Evolutionary conservation across 1,284 basidiomycete genomes (phyloP), one percentile per base, ranked within the genome.

Genomic region (Coniferiporia sulphurascens): DNA sequence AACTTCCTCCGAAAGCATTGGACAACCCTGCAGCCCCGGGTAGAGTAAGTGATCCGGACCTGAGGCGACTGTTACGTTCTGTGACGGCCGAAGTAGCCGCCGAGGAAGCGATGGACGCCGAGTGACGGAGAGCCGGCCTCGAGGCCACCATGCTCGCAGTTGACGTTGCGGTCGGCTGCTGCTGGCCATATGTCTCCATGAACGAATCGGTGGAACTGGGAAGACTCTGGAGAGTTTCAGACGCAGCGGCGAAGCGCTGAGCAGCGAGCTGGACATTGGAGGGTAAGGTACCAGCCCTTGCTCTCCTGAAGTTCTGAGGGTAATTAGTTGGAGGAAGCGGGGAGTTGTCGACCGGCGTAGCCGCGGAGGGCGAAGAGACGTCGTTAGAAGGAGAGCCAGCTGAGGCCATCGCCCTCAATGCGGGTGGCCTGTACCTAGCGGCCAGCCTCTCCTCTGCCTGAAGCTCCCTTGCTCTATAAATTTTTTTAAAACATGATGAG

Each of bases 41-140:
- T 38, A 91, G 76, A 10, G 90, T 93, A 52, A 95, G 80, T 22
- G 93, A 96, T 34, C 94, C 95, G 22, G 93, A 95, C 64, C 95
- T 83, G 60, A 93, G 80, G 57, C 95, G 88, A 70, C 86, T 92
- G 71, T 86, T 84, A 68, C 85, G 80, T 69, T 89, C 83, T 52
- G 78, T 76, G 59, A 79, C 75, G 50, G 80, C 79, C 50, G 86
- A 78, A 27, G 86, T 76, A 19, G 84, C 76, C 43, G 80, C 82
- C 19, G 85, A 79, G 52, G 85, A 81, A 36, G 88, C 80, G 53
- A 86, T 78, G 49, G 85, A 82, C 54, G 85, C 78, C 32, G 89
- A 81, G 70, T 95, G 93, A 72, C 91, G 89, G 65, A 95, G 79
- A 61, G 76, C 73, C 46, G 91, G 91, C 57, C 92, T 82, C 41